Evolutionary conservation across 352 stramenopile species (phyloP), one percentile per base, ranked within the genome.

Genomic region (Pythium coloratum): DNA sequence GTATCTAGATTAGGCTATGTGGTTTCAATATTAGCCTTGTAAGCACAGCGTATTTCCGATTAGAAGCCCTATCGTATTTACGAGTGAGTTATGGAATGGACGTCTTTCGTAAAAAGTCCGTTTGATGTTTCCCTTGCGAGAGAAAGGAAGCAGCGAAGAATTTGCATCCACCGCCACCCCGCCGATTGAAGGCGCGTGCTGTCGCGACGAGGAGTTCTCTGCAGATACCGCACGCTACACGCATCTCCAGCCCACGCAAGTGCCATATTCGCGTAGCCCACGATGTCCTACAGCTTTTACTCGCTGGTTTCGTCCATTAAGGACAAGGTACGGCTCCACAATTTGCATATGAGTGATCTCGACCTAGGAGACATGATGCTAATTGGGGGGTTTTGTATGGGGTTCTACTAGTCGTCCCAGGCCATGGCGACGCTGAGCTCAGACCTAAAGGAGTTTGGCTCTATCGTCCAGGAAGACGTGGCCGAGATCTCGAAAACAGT

Each of bases 401-500:
- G 44, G 13, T 16, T 55, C 3, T 50, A n/a, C 3, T 55, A 86
- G 78, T 92, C 83, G 47, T 80, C 81, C 16, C 79, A 92, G 66
- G 83, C 83, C 51, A 85, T 92, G 66, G 81, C 73, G 62, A 92
- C 80, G n/a, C 68, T 92, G 40, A 90, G 78, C 59, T 85, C 83
- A 9, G 83, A 92, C 59, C 62, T 92, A 20, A 82, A 87, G 67
- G 83, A 92, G 32, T 92, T 92, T 36, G 77, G 76, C 36, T 62
- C 81, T 32, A 87, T 89, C 56, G 76, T 92, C 20, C 83, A 90
- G 63, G 83, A 89, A 63, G 77, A 92, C 58, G 81, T 84, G 47
- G 81, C 80, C 0, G 83, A 89, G 55, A 70, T 89, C 34, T 78
- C 75, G 40, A 88, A 87, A 58, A 79, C 66, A 14, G 73, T 86